Evolutionary conservation across 1,284 basidiomycete genomes (phyloP).

Genomic region (Sparassis latifolia): DNA sequence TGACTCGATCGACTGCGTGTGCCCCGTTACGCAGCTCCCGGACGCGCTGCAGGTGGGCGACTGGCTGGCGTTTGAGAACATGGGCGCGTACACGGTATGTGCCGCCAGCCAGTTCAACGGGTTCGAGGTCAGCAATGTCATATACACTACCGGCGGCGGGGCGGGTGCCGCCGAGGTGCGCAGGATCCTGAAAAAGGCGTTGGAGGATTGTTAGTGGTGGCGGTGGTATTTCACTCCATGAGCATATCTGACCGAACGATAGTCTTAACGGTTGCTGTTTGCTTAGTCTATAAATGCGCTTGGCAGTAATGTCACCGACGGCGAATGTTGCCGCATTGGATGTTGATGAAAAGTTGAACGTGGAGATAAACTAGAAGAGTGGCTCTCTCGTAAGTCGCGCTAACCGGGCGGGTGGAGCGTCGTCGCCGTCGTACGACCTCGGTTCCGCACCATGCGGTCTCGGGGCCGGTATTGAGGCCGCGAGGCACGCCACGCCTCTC

Average conservation of each 20-base stretch:
- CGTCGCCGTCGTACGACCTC: constrained; percentile 5
- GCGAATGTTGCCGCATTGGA: too few species aligned
- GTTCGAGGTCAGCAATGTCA: constrained; percentile 38
- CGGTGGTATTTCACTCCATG: constrained; percentile 9
- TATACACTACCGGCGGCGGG: constrained; percentile 38
- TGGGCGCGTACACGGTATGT: constrained; percentile 79
- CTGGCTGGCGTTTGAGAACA: constrained; percentile 73
- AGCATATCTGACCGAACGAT: neutral
- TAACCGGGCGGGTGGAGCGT: neutral
- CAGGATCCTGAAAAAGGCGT: constrained; percentile 24
- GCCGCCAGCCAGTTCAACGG: constrained; percentile 73
- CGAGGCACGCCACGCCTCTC: constrained; percentile 2
- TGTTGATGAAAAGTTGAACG: too few species aligned
- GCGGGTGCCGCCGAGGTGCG: constrained; percentile 31
- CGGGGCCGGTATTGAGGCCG: constrained; percentile 4
- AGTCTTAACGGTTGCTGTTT: neutral
- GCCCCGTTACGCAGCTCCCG: constrained; percentile 42
- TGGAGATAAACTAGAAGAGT: too few species aligned
- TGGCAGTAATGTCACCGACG: too few species aligned
- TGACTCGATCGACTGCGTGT: constrained; percentile 73
- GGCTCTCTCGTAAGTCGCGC: too few species aligned
- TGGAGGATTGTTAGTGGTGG: constrained; percentile 18
- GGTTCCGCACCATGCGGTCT: constrained; percentile 15
- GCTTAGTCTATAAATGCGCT: too few species aligned
- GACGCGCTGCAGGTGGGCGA: constrained; percentile 60